Evolutionary conservation across 2,329 filamentous ascomycete genomes (phyloP), one percentile per base, ranked within the genome.

Genomic region (Beauveria asiatica): DNA sequence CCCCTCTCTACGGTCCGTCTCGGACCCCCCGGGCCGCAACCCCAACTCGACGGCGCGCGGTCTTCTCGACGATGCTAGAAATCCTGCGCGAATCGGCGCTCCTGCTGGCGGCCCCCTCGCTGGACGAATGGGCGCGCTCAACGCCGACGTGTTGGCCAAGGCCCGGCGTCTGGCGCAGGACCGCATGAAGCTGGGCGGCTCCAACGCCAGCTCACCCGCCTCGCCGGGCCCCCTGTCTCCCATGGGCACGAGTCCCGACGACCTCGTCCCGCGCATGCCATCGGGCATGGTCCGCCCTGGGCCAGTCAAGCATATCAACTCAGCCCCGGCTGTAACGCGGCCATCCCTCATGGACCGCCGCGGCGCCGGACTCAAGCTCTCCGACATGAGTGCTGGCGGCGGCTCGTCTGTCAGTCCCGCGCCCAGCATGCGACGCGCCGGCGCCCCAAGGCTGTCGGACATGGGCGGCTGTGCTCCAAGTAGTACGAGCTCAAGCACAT

Each of bases 1-100:
- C 61, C 80, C 84, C 21, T 83, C 83, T 5, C 72, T 85, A 46
- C 82, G 85, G 66, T 82, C 83, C 51, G 73, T 82, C 21, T 84
- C 85, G 58, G 83, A 86, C 54, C 76, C 85, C 21, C 75, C 78
- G 64, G 77, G 75, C 59, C 92, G 96, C 84, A 90, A 84, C 60
- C 76, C 88, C 7, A 92, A 86, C n/a, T 96, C 92, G n/a, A 94
- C 88, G 30, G 86, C 90, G 45, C 78, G 92, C 4, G 91, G 91
- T 45, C 83, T 89, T 61, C 77, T 96, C 68, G 91, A 87, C 72
- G 83, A 76, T 65, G 84, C 82, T 5, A 77, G 84, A 61, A 78
- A 82, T 53, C 84, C 83, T 3, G 49, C 57, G 25, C 57, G 57
- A 39, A 11, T 41, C n/a, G 57, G 48, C 7, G 41, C 23, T 39